Base-by-base conservation (phyloP, 805 yeast genomes). In the Zygotorulaspora danielsina region DNA sequence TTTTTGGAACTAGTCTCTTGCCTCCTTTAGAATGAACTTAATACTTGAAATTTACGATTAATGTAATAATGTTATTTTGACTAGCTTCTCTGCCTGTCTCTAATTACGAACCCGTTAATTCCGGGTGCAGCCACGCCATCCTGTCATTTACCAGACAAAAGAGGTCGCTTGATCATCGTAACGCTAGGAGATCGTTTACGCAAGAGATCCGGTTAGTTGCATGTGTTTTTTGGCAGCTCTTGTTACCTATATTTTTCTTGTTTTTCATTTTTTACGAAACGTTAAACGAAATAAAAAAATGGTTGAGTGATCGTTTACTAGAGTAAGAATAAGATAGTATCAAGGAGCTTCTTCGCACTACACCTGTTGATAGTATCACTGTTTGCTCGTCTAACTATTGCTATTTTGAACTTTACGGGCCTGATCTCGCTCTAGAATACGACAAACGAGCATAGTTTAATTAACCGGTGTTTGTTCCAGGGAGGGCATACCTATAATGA, bases 221-320 rank as follows among this genome's bases (percentile, higher is more conserved):
- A n/a, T n/a, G n/a, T n/a, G n/a, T n/a, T n/a, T n/a, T n/a, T n/a
- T n/a, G n/a, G n/a, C n/a, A n/a, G n/a, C n/a, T n/a, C 24, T 21
- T 7, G 10, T 21, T 8, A 21, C 24, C 24, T 21, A 7, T 21
- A 10, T 21, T 21, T 21, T 8, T 21, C 31, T 27, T 27, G 31
- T 12, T 27, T 27, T 27, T 27, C 31, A 27, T 27, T 27, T 27
- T 27, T 27, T 27, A 27, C 31, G 31, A 27, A 27, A 27, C 6
- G 15, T 21, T 10, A 8, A 8, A 10, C 9, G 24, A 21, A 21
- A 10, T 21, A 27, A 27, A 27, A 15, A 27, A 9, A 9, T n/a
- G 11, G 15, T 12, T 26, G 29, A 26, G 29, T 26, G 29, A 26
- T 27, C 31, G 31, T 27, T 27, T 27, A 27, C 15, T 27, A 12